phyloP scores from a whole-genome alignment of 176 grass and related monocot genomes.

The Lolium rigidum region DNA sequence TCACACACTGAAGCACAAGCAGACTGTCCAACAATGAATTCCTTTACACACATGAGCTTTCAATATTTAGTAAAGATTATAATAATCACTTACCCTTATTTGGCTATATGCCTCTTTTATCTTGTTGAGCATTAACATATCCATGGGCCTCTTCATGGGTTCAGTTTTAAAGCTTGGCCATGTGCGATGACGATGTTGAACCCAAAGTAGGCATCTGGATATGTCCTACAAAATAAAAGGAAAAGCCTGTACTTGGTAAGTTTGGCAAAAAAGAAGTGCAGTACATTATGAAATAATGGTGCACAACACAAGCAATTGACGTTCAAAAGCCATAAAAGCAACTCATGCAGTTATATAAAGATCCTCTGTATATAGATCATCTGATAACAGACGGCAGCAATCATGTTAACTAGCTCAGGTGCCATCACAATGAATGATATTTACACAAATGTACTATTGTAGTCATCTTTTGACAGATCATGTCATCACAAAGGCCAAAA shows the following conservation, averaged over 20 bases:
- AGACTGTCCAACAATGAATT: conserved; percentile 28
- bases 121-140: conserved; percentile 96
- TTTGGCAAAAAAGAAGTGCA: conserved; percentile 7
- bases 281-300: neutral
- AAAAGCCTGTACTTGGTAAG: neutral
- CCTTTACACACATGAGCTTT: neutral
- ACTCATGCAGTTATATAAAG: conserved; percentile 16
- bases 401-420: conserved; percentile 1
- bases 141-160: conserved; percentile 80
- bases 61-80: conserved; percentile 26
- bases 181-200: conserved; percentile 71
- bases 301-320: neutral
- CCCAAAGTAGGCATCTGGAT: conserved; percentile 92
- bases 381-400: neutral
- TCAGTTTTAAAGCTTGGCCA: conserved; percentile 88
- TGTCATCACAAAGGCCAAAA: neutral
- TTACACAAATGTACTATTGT: neutral
- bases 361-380: neutral
- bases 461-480: neutral
- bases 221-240: conserved; percentile 76
- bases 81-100: conserved; percentile 74
- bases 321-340: conserved; percentile 11
- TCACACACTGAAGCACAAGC: neutral
- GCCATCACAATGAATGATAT: neutral
- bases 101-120: conserved; percentile 89